Percentiles rank a stretch among this genome's conserved stretches.
Evolutionary conservation across 208 protist species (phyloP).

Genomic region (Trypanosoma boissoni): DNA sequence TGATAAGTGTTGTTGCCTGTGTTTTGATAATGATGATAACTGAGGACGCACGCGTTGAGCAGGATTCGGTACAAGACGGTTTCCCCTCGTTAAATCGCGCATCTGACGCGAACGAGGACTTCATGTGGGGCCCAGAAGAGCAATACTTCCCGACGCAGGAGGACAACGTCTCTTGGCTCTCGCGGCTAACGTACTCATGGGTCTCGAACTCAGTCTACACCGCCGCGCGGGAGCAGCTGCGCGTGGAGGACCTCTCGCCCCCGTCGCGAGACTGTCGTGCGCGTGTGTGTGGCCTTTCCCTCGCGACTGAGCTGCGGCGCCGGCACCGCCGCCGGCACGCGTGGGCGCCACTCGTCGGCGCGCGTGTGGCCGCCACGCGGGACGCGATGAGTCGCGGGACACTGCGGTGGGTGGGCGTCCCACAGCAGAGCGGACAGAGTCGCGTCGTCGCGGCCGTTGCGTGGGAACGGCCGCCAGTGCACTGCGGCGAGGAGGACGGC

Average conservation of each 20-base stretch:
- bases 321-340: constrained; percentile 34
- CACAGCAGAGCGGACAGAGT: constrained; percentile 8
- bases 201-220: constrained; percentile 31
- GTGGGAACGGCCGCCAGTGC: constrained; percentile 3
- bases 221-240: constrained; percentile 44
- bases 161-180: constrained; percentile 34
- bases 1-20: no score
- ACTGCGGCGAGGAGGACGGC: background rate
- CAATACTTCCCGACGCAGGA: constrained; percentile 36
- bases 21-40: no score
- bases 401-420: constrained; percentile 25
- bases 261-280: constrained; percentile 25
- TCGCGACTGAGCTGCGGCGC: constrained; percentile 33
- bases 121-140: constrained; percentile 49
- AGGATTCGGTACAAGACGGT: no score
- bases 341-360: constrained; percentile 48
- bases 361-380: constrained; percentile 26
- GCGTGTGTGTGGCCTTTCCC: constrained; percentile 30
- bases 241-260: constrained; percentile 30
- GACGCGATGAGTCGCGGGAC: constrained; percentile 46
- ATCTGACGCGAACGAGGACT: background rate
- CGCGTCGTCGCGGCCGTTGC: constrained; percentile 15
- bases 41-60: no score
- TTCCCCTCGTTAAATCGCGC: no score
- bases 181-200: constrained; percentile 47